Base-by-base conservation (phyloP, 257 asterid species). In the Penstemon davidsonii region DNA sequence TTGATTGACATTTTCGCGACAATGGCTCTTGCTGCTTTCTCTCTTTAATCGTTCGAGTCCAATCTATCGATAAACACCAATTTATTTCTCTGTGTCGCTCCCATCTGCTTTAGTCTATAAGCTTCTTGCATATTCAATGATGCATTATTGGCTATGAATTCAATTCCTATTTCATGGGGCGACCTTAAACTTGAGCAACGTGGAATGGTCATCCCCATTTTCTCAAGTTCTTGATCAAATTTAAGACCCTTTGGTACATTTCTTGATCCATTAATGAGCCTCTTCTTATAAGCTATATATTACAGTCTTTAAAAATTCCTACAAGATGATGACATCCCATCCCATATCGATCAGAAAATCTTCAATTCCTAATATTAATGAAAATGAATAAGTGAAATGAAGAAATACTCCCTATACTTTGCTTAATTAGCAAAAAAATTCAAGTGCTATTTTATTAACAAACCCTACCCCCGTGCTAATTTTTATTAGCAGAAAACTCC, bases 291-390 rank as follows among this genome's bases (percentile, higher is more conserved):
- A 3, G 96, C 92, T n/a, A n/a, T n/a, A n/a, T 51, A 79, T 62
- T 33, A 87, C 96, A 40, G 96, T 92, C 68, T 80, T 85, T 4
- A 79, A 89, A 67, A 87, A 87, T 73, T 89, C 95, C 88, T 89
- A 62, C 60, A 76, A 51, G 19, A 60, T n/a, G n/a, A 0, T 42
- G 0, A 40, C 55, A 57, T 60, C 47, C 65, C 37, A 9, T n/a
- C 33, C 33, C 33, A 25, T 25, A 25, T 25, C 33, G 33, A 25
- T 25, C 33, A 25, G 33, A 25, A 25, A 25, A 25, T 25, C 33
- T 25, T 25, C 33, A 25, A 25, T 25, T 25, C 33, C 2, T 25
- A 25, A 25, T 25, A 25, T 25, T 25, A 25, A 25, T 25, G 33
- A 25, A 25, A 25, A 25, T 25, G 33, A 25, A 25, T 25, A 25